Conservation (phyloP, 805 yeast genomes). For the Saccharomycopsis selenospora region DNA sequence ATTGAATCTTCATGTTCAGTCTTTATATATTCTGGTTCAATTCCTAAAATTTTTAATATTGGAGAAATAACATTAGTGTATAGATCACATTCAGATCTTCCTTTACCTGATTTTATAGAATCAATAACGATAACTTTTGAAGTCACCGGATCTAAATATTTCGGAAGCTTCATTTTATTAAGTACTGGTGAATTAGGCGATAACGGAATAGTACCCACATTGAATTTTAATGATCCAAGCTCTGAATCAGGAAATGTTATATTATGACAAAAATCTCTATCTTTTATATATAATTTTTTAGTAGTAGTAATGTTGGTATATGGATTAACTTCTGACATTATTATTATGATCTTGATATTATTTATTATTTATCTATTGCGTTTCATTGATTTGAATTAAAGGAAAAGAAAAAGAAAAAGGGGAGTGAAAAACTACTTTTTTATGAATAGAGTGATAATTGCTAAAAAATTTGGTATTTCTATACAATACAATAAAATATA, state of each 20-base stretch:
- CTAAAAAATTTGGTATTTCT: too few relatives aligned
- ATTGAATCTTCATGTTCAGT: conserved; percentile 34
- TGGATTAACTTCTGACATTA: too few relatives aligned
- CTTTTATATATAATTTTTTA: conserved; percentile 13
- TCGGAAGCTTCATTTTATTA: conserved; percentile 7
- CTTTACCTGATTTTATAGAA: conserved; percentile 43
- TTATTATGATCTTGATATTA: too few relatives aligned
- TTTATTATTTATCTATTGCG: too few relatives aligned
- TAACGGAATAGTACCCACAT: too few relatives aligned
- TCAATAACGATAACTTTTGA: conserved; percentile 32
- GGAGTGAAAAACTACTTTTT: too few relatives aligned
- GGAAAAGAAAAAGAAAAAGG: too few relatives aligned
- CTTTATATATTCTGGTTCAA: conserved; percentile 30
- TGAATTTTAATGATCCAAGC: not conserved
- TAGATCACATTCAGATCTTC: conserved; percentile 28
- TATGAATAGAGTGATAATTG: too few relatives aligned
- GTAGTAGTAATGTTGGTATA: conserved; percentile 1
- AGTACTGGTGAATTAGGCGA: not conserved
- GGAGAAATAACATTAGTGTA: conserved; percentile 35
- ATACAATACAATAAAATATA: too few relatives aligned
- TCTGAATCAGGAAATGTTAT: conserved; percentile 1
- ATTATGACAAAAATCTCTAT: conserved; percentile 15
- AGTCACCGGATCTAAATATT: conserved; percentile 6
- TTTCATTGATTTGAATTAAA: too few relatives aligned
- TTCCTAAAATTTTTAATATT: conserved; percentile 29